These are phyloP conservation scores for Lunasporangiospora selenospora DNA, from an alignment of 192 early-diverging fungal species.

Conservation along the genomic window DNA sequence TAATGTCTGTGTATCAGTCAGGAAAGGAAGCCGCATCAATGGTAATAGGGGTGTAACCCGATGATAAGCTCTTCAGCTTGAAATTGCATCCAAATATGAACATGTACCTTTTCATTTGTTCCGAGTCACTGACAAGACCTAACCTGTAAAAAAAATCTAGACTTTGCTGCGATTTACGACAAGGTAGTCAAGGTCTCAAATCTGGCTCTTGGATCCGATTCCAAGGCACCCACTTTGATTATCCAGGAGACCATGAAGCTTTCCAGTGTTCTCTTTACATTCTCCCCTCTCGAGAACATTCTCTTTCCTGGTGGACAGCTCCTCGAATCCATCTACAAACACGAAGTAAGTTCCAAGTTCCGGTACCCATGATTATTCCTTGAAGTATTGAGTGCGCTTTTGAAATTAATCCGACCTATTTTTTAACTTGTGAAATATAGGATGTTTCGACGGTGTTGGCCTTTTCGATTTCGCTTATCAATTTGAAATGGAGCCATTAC, in stretches of 20 bases:
- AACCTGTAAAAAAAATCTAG: too few relatives aligned
- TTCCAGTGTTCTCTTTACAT: slow-evolving; percentile 17
- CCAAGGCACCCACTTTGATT: slow-evolving; percentile 22
- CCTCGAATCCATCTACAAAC: slow-evolving; percentile 56
- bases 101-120: too few relatives aligned
- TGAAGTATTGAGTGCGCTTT: not conserved
- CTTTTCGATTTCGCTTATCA: slow-evolving; percentile 71
- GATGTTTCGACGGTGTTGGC: slow-evolving; percentile 64
- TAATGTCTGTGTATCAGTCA: slow-evolving; percentile 55
- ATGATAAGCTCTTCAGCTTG: too few relatives aligned
- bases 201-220: slow-evolving; percentile 26
- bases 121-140: too few relatives aligned
- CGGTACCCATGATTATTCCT: not conserved
- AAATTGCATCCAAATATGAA: too few relatives aligned
- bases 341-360: slow-evolving; percentile 30
- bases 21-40: slow-evolving; percentile 59
- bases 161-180: slow-evolving; percentile 53
- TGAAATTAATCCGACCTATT: not conserved
- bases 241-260: slow-evolving; percentile 42
- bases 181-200: slow-evolving; percentile 47
- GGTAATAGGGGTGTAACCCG: too few relatives aligned
- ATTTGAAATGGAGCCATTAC: slow-evolving; percentile 73
- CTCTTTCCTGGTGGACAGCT: slow-evolving; percentile 54
- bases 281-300: slow-evolving; percentile 50
- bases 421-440: slow-evolving; percentile 19